Conservation (phyloP, 2,329 filamentous ascomycete species). For the Aspergillus pseudoterreus region DNA sequence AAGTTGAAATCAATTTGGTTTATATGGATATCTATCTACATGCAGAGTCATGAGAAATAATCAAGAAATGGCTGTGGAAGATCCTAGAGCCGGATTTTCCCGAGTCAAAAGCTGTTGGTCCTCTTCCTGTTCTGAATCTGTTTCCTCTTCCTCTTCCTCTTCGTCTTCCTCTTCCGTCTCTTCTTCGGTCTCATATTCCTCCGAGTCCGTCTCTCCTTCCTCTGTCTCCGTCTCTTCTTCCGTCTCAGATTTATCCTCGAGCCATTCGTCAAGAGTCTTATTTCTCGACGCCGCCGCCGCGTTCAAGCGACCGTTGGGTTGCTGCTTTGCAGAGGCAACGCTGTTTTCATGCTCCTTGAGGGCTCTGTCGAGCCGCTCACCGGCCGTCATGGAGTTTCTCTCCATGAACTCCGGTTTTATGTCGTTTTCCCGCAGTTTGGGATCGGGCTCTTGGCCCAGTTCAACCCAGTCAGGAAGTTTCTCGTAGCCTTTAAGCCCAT, state of each 20-base stretch:
- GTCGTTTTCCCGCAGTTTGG: conserved; percentile 63
- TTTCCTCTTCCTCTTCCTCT: conserved; percentile 33
- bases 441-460: conserved; percentile 74
- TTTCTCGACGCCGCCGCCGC: conserved; percentile 43
- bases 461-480: conserved; percentile 80
- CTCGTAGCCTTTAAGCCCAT: conserved; percentile 75
- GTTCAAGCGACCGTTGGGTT: conserved; percentile 12
- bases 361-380: conserved; percentile 41
- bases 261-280: conserved; percentile 90
- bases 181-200: conserved; percentile 42
- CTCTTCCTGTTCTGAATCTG: conserved; percentile 43
- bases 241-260: conserved; percentile 60
- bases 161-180: conserved; percentile 44
- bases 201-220: conserved; percentile 50
- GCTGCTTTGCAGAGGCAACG: conserved; percentile 11
- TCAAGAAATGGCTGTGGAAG: not conserved
- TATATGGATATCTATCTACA: too few species aligned
- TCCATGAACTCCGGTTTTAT: conserved; percentile 33
- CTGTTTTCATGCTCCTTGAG: conserved; percentile 39
- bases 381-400: conserved; percentile 34
- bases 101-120: conserved; percentile 24
- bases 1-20: too few species aligned
- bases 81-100: not conserved
- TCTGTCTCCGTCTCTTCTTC: conserved; percentile 50
- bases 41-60: too few species aligned